These are phyloP conservation scores for Fusarium robinianum DNA, from an alignment of 2,329 filamentous ascomycete genomes.

Conservation along the genomic window DNA sequence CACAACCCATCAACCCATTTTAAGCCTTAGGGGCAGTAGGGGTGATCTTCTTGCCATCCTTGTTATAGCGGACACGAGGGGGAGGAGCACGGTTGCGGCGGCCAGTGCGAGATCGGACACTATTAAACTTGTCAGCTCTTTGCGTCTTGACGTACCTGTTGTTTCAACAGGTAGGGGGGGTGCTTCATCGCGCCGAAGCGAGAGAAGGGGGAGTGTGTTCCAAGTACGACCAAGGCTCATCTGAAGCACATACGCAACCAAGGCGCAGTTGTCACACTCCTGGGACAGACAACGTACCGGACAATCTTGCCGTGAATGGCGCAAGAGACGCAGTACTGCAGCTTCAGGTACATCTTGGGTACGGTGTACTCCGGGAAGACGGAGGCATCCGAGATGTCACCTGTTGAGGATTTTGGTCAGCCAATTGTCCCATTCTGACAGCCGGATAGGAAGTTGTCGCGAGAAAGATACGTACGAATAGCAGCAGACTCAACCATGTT, in stretches of 20 bases:
- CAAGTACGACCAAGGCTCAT: constrained; percentile 64
- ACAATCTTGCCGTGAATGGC: constrained; percentile 99
- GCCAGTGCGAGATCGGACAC: constrained; percentile 95
- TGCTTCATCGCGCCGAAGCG: background rate
- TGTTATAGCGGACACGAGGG: constrained; percentile 98
- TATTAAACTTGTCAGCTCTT: constrained; percentile 55
- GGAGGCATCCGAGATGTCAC: constrained; percentile 99
- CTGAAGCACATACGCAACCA: constrained; percentile 55
- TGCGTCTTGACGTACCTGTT: constrained; percentile 38
- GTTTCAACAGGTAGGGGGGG: constrained; percentile 6
- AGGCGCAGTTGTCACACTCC: constrained; percentile 63
- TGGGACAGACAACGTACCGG: constrained; percentile 77
- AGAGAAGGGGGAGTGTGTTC: constrained; percentile 40
- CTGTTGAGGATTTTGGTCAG: constrained; percentile 52
- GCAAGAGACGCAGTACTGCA: constrained; percentile 99
- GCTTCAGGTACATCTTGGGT: constrained; percentile 99
- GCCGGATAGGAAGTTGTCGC: background rate
- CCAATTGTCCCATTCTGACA: constrained; percentile 13
- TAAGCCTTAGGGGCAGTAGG: constrained; percentile 62
- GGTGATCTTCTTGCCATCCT: constrained; percentile 99
- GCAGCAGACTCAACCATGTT: constrained; percentile 99
- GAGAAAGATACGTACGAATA: constrained; percentile 76
- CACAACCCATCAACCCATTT: constrained; percentile 39
- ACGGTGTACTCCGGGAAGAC: constrained; percentile 99
- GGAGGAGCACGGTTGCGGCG: constrained; percentile 99